Conservation (phyloP, 1,284 basidiomycete genomes). For the Pseudomicrostroma phylloplanum region DNA sequence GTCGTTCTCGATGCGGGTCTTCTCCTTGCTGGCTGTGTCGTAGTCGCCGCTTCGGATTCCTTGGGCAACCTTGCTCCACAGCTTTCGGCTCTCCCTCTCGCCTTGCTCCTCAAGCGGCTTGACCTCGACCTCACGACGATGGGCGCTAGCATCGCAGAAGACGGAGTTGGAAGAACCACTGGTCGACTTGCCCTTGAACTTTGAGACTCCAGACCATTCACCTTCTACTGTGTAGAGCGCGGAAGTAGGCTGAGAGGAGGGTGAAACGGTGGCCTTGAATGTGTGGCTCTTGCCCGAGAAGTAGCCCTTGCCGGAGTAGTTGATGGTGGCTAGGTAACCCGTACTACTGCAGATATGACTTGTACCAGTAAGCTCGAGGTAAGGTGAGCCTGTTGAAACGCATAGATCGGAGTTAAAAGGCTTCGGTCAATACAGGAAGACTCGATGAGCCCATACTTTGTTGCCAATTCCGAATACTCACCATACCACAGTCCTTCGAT, state of each 20-base stretch:
- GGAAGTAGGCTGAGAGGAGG: conserved; percentile 52
- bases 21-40: conserved; percentile 81
- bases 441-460: too few species aligned
- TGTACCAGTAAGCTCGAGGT: conserved; percentile 80
- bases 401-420: too few species aligned
- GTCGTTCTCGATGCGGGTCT: conserved; percentile 90
- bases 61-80: conserved; percentile 82
- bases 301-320: conserved; percentile 86
- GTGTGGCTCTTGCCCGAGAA: conserved; percentile 87
- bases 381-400: conserved; percentile 55
- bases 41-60: conserved; percentile 88
- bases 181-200: conserved; percentile 43
- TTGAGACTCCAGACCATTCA: conserved; percentile 73
- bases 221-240: conserved; percentile 68
- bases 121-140: conserved; percentile 67
- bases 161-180: conserved; percentile 46
- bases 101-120: conserved; percentile 62
- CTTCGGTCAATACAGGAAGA: too few species aligned
- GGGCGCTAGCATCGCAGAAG: conserved; percentile 56
- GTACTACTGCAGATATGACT: conserved; percentile 77
- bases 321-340: conserved; percentile 63
- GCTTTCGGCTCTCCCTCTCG: conserved; percentile 76
- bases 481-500: conserved; percentile 53
- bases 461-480: too few species aligned
- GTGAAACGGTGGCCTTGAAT: conserved; percentile 72